Base-by-base conservation (phyloP, 140 eudicot genomes). In the Stevia rebaudiana region DNA sequence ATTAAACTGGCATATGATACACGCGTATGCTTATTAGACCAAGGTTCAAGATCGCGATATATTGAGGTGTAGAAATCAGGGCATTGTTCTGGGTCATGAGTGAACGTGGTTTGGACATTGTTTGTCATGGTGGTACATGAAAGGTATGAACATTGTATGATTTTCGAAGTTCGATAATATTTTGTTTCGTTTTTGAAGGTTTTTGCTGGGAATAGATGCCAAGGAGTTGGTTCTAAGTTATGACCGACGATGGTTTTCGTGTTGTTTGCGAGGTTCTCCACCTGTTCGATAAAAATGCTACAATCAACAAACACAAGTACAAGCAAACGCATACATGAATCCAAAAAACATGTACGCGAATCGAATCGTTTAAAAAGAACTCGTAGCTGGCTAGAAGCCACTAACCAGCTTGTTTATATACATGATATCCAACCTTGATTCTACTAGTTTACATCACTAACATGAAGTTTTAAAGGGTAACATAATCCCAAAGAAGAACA, bases 181-280 rank as follows among this genome's bases (percentile, higher is more conserved):
- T 50, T 77, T 3, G 91, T 78, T 74, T 74, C 75, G 16, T 71
- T 69, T 9, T 56, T 57, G 17, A 75, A 67, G 18, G 59, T 28
- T 31, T 46, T 84, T 13, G 79, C 61, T 6, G 88, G 90, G 64
- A 89, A 89, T 28, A 61, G 11, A 62, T 89, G 97, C 97, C 97
- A 89, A 35, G 97, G 97, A 23, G 95, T 79, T 52, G 97, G 97
- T 30, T 83, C 77, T 71, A 89, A 77, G 74, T 89, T 89, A 79
- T 85, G 95, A 6, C 97, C 97, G 10, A 74, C 81, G 15, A 89
- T 67, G 0, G 97, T 89, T 79, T 81, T 89, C 25, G 86, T 89
- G 50, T 51, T 69, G 7, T 76, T 85, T 11, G 74, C 82, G 11
- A 76, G 37, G 30, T 65, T 79, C 37, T 80, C 75, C 65, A 85